Evolutionary conservation across 1,139 yeast species (phyloP), one percentile per base, ranked within the genome.

Genomic region (Kluyveromyces sp.): DNA sequence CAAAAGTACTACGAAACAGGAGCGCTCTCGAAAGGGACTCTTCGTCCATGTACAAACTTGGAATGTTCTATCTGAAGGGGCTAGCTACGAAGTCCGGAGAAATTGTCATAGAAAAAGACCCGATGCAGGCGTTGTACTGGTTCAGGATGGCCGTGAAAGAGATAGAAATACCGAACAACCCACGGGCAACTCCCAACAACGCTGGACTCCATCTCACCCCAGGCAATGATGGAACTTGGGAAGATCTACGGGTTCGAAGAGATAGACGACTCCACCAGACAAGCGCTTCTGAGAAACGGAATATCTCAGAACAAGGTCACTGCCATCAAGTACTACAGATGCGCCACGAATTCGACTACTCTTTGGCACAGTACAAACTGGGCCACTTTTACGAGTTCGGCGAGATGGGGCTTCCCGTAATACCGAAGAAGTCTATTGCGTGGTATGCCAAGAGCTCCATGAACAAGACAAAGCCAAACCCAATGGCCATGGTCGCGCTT

Each of bases 301-400:
- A 52, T 57, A 51, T 39, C 50, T 42, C 47, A 68, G 41, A 72
- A 83, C 61, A 76, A 77, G 47, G 66, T 74, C n/a, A 75, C 74
- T 55, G 81, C 96, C 6, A 69, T 88, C 47, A 73, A 80, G 37
- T 78, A 78, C 56, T 74, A 83, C 57, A 78, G 78, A 51, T 86
- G 96, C 3, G 96, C 97, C 54, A 45, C 15, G 77, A 79, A 56
- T 70, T 81, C 51, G 80, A 82, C 39, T 85, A 90, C 59, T 71
- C 90, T 7, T 79, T 88, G 38, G 86, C 97, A 0, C 95, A 88
- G 64, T 89, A 85, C 59, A 80, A 87, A 53, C 71, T 92, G 42
- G 98, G 97, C 3, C 79, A 81, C 57, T 83, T 89, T 45, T 89
- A 88, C 65, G 97, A 92, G 63, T 79, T 78, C 58, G 98, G 97